These are phyloP conservation scores for Rhizopogon vinicolor DNA, from an alignment of 768 basidiomycete genomes.

Conservation along the genomic window DNA sequence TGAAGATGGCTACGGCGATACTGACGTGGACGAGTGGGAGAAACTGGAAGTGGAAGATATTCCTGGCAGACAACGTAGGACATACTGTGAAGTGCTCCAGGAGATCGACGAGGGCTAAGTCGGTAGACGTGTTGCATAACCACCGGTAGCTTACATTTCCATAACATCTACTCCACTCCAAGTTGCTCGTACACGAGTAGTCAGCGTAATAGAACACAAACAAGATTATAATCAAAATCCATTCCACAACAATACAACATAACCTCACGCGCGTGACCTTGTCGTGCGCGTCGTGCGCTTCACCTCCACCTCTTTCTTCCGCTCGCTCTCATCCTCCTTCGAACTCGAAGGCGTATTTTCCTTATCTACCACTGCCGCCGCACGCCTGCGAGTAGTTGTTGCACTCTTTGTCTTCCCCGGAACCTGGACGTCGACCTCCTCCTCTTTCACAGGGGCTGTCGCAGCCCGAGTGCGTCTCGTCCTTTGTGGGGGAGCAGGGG, in stretches of 20 bases:
- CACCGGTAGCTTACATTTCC: not conserved
- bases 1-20: conserved; percentile 3
- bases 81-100: conserved; percentile 21
- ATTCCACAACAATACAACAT: not conserved
- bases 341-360: conserved; percentile 11
- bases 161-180: not conserved
- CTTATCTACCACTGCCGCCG: conserved; percentile 3
- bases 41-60: conserved; percentile 8
- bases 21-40: conserved; percentile 16
- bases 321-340: conserved; percentile 5
- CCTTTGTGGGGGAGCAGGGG: not conserved
- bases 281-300: conserved; percentile 3
- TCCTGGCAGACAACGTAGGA: conserved; percentile 6
- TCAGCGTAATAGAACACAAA: not conserved
- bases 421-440: not conserved
- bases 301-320: conserved; percentile 5
- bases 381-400: conserved; percentile 2
- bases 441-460: conserved; percentile 4
- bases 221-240: not conserved
- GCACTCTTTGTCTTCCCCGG: not conserved
- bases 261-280: conserved; percentile 1
- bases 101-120: conserved; percentile 1
- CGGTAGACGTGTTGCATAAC: not conserved
- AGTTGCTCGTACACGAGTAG: not conserved
- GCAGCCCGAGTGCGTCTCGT: conserved; percentile 1